These are phyloP conservation scores for Metschnikowia vanudenii DNA, from an alignment of 805 yeast species.

Conservation along the genomic window DNA sequence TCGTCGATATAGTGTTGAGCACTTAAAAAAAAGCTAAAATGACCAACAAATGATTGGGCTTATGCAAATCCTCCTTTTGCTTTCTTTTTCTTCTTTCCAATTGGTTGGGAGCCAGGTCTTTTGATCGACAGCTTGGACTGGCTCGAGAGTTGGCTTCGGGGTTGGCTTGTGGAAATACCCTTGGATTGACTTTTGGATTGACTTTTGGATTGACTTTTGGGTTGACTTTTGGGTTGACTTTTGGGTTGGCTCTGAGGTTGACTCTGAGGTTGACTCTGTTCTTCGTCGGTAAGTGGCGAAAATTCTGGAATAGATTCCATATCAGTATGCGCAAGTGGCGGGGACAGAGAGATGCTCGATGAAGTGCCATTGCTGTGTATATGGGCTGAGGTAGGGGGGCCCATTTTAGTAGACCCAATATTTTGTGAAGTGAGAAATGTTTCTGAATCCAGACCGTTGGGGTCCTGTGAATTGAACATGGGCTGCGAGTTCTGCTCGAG, in stretches of 20 bases:
- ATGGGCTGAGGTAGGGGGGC: neutral
- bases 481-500: slow-evolving; percentile 14
- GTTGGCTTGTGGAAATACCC: neutral
- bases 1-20: no score
- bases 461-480: neutral
- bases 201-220: neutral
- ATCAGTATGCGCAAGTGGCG: neutral
- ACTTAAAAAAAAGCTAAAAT: neutral
- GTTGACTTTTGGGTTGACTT: no score
- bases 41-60: neutral
- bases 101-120: slow-evolving; percentile 8
- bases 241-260: no score
- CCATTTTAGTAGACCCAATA: neutral
- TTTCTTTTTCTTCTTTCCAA: slow-evolving; percentile 34
- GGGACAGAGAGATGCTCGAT: slow-evolving; percentile 1
- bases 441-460: neutral
- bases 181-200: neutral
- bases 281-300: neutral
- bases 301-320: neutral
- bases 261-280: neutral
- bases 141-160: neutral
- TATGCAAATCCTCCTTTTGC: slow-evolving; percentile 48
- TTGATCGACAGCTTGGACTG: slow-evolving; percentile 9
- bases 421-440: neutral
- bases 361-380: neutral